phyloP scores from a whole-genome alignment of 2,329 filamentous ascomycete species.

The Claviceps pusilla region DNA sequence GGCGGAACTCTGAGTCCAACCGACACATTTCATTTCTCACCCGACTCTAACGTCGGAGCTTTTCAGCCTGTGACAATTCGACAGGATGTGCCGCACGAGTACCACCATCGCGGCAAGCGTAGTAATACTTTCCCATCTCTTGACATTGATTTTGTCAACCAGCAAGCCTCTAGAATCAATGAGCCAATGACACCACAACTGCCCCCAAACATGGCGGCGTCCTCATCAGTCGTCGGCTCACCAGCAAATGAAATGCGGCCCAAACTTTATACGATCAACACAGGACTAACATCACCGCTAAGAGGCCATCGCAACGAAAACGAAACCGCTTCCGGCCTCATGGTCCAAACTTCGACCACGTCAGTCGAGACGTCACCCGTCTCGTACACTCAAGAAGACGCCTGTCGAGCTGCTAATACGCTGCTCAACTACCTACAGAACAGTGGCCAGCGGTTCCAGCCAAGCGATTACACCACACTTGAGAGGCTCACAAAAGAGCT shows the following conservation, averaged over 20 bases:
- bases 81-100: conserved; percentile 29
- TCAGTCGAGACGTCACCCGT: conserved; percentile 40
- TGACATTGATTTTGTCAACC: conserved; percentile 43
- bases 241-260: conserved; percentile 31
- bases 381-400: conserved; percentile 73
- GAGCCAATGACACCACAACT: conserved; percentile 38
- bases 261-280: conserved; percentile 29
- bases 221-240: conserved; percentile 38
- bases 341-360: conserved; percentile 10
- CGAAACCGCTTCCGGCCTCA: conserved; percentile 22
- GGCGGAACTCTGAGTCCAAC: conserved; percentile 58
- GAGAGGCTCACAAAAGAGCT: conserved; percentile 77
- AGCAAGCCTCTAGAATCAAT: conserved; percentile 11
- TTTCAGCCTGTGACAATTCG: conserved; percentile 33
- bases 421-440: conserved; percentile 70
- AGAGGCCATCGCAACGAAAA: conserved; percentile 19
- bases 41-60: conserved; percentile 53
- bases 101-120: conserved; percentile 54
- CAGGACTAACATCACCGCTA: conserved; percentile 25
- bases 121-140: conserved; percentile 76
- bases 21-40: conserved; percentile 60
- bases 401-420: conserved; percentile 64
- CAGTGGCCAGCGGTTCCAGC: conserved; percentile 49
- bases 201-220: conserved; percentile 29
- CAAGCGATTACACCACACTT: conserved; percentile 62